A percentile compares a stretch with the other conserved stretches of the same genome.
phyloP scores from a whole-genome alignment of 2,329 filamentous ascomycete genomes.

The Tolypocladium capitatum region DNA sequence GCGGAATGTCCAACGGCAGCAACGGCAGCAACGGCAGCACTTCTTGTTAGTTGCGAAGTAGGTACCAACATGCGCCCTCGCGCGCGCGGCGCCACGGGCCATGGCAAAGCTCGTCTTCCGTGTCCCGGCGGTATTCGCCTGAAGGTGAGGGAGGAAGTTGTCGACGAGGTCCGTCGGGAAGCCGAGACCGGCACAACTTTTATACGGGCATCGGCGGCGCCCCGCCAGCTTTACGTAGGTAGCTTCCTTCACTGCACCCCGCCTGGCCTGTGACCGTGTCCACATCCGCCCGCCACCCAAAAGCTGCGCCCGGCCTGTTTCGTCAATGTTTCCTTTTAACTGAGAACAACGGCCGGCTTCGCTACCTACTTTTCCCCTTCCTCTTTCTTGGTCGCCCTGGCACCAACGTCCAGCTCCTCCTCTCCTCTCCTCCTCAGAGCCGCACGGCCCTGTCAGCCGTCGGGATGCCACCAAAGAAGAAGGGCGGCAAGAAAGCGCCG shows the following conservation, averaged over 20 bases:
- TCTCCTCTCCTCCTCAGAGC: not conserved
- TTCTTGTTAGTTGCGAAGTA: not conserved
- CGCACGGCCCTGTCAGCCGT: conserved; percentile 8
- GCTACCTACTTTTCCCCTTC: not conserved
- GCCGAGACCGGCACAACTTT: not conserved
- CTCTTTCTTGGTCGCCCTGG: not conserved
- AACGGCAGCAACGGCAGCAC: too few relatives aligned
- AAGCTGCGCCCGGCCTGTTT: not conserved
- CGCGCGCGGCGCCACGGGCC: not conserved
- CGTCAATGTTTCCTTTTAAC: not conserved
- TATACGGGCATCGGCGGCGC: not conserved
- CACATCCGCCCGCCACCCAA: conserved; percentile 1
- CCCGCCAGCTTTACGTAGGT: too few relatives aligned
- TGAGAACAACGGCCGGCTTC: not conserved
- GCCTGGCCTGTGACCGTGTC: not conserved
- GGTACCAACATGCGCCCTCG: not conserved
- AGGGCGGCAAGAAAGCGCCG: conserved; percentile 66
- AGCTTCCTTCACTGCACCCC: not conserved
- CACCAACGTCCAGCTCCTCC: not conserved
- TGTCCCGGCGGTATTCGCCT: not conserved
- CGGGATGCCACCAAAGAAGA: conserved; percentile 89
- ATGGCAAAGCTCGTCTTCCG: not conserved
- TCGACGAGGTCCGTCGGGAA: not conserved
- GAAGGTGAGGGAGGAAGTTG: not conserved
- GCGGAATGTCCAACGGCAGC: not conserved